A percentile compares a stretch with the other conserved stretches of the same genome.
Conservation (phyloP, 305 asterid genomes). For the Fraxinus floribunda region DNA sequence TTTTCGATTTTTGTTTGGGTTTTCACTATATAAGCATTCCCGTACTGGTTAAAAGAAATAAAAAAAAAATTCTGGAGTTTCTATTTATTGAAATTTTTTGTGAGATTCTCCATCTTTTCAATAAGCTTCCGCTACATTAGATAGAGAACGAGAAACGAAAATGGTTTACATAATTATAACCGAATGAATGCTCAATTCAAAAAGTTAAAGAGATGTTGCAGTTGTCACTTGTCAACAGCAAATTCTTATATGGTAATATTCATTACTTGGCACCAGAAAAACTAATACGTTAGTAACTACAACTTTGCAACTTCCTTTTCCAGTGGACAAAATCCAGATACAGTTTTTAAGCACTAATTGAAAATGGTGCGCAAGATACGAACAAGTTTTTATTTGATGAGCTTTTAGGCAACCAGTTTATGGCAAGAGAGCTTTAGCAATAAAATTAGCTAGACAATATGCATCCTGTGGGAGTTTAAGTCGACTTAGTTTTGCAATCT, state of each 20-base stretch:
- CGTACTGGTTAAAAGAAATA: too few relatives aligned
- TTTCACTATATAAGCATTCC: too few relatives aligned
- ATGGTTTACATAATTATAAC: not conserved
- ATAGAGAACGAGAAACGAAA: not conserved
- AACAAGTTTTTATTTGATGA: not conserved
- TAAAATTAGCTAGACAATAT: not conserved
- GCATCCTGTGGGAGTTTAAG: not conserved
- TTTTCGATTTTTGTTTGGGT: too few relatives aligned
- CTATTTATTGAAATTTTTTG: too few relatives aligned
- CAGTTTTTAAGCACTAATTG: not conserved
- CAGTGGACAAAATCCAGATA: not conserved
- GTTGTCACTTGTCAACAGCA: not conserved
- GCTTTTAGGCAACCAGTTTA: not conserved
- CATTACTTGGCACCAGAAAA: not conserved
- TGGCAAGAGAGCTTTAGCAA: not conserved
- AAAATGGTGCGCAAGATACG: not conserved
- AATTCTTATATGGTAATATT: not conserved
- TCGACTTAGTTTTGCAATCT: not conserved
- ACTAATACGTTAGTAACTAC: not conserved
- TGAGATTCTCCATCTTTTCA: too few relatives aligned
- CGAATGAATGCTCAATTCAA: not conserved
- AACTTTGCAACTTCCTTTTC: not conserved
- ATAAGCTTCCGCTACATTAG: too few relatives aligned
- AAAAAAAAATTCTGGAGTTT: too few relatives aligned
- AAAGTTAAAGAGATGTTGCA: not conserved